phyloP scores from a whole-genome alignment of 73 alveolate genomes.

The Breviolum minutum region DNA sequence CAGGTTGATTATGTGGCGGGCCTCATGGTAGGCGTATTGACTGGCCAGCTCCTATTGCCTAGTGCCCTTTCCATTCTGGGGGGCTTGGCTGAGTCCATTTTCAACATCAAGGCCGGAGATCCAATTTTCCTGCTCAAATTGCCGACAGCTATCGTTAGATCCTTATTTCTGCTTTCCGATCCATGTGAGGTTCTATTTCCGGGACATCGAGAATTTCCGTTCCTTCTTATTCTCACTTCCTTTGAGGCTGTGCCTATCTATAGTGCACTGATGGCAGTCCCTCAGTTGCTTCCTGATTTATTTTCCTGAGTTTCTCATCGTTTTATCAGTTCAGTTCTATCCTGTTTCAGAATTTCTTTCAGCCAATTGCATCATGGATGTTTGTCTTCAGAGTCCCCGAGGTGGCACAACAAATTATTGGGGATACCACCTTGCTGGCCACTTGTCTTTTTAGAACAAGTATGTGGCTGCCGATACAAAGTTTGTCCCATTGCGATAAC shows the following conservation, averaged over 20 bases:
- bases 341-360: background rate
- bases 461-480: background rate
- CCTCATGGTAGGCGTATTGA: background rate
- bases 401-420: slow-evolving; percentile 40
- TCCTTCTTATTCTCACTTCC: slow-evolving; percentile 16
- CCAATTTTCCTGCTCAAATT: too few species aligned
- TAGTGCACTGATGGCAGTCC: slow-evolving; percentile 7
- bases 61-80: slow-evolving; percentile 31
- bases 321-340: background rate
- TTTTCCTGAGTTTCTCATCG: too few species aligned
- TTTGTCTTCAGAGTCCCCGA: background rate
- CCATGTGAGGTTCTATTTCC: slow-evolving; percentile 8
- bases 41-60: slow-evolving; percentile 43
- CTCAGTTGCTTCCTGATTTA: background rate
- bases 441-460: background rate
- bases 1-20: slow-evolving; percentile 27
- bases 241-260: slow-evolving; percentile 51
- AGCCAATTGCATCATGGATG: background rate
- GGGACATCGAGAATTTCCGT: slow-evolving; percentile 16
- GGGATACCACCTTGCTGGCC: slow-evolving; percentile 14
- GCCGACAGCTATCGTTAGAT: too few species aligned
- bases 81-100: slow-evolving; percentile 69
- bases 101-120: slow-evolving; percentile 34
- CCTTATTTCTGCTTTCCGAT: background rate
- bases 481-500: too few species aligned